phyloP scores from a whole-genome alignment of 164 flowering plant genomes.

The Stephania yunnanensis region DNA sequence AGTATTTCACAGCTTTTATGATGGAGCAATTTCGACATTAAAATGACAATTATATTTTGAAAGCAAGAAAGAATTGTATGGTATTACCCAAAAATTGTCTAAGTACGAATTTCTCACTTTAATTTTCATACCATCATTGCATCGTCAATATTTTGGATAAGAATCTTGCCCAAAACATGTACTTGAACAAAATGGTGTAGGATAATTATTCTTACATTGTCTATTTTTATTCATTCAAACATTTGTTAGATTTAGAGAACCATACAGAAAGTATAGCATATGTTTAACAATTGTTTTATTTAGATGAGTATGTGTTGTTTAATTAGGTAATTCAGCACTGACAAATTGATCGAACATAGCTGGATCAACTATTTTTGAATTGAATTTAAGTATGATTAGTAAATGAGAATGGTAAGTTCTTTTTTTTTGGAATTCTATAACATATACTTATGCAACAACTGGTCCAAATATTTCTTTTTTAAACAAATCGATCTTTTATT shows the following conservation, averaged over 20 bases:
- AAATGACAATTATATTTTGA: too few relatives aligned
- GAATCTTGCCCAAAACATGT: background rate
- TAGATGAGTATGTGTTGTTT: background rate
- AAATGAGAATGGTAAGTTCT: slow-evolving; percentile 1
- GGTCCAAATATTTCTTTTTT: too few relatives aligned
- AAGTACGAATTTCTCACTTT: too few relatives aligned
- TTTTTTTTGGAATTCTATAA: too few relatives aligned
- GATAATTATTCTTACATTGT: background rate
- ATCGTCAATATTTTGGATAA: background rate
- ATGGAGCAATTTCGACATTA: background rate
- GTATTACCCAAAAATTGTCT: too few relatives aligned
- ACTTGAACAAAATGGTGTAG: background rate
- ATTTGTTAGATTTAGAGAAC: background rate
- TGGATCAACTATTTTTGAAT: background rate
- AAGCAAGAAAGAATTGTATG: too few relatives aligned
- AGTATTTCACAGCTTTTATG: slow-evolving; percentile 11
- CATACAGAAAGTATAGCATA: background rate
- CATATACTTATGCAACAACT: too few relatives aligned
- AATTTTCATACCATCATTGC: too few relatives aligned
- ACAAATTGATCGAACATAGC: background rate
- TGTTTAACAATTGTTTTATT: background rate
- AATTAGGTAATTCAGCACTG: background rate
- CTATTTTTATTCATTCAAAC: background rate
- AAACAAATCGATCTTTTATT: background rate
- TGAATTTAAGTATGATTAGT: background rate